Evolutionary conservation across 2,329 filamentous ascomycete species (phyloP).

Genomic region (Shiraia bambusicola): DNA sequence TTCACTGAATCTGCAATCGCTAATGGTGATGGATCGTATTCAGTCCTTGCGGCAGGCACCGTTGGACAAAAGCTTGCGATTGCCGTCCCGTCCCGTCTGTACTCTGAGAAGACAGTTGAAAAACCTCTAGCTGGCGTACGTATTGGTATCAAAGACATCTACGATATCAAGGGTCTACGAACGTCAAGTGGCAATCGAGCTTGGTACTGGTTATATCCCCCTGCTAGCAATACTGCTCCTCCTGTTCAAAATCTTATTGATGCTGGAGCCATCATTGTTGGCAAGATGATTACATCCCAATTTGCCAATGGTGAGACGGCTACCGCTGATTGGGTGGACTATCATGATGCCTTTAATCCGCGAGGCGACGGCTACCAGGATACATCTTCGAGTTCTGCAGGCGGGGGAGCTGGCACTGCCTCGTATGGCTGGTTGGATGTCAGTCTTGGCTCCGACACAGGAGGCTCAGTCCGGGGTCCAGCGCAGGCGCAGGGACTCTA

Average conservation of each 20-base stretch:
- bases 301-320: conserved; percentile 51
- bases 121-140: conserved; percentile 62
- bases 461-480: conserved; percentile 54
- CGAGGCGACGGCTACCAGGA: conserved; percentile 51
- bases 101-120: conserved; percentile 55
- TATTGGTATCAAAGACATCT: conserved; percentile 65
- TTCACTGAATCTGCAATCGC: conserved; percentile 52
- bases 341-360: conserved; percentile 48
- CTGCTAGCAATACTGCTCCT: conserved; percentile 50
- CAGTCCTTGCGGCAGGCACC: conserved; percentile 43
- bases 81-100: conserved; percentile 61
- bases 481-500: conserved; percentile 53
- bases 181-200: conserved; percentile 61
- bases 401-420: conserved; percentile 48
- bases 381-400: conserved; percentile 51
- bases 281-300: conserved; percentile 50
- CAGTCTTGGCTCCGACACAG: conserved; percentile 53
- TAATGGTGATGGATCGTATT: conserved; percentile 44
- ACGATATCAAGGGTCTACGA: conserved; percentile 58
- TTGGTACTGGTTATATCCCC: conserved; percentile 57
- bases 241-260: conserved; percentile 59
- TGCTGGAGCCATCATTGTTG: conserved; percentile 57
- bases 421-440: conserved; percentile 55
- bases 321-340: conserved; percentile 55
- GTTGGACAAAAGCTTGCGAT: conserved; percentile 44